These are phyloP conservation scores for Paramecium sonneborni DNA, from an alignment of 73 alveolate species.

Conservation along the genomic window DNA sequence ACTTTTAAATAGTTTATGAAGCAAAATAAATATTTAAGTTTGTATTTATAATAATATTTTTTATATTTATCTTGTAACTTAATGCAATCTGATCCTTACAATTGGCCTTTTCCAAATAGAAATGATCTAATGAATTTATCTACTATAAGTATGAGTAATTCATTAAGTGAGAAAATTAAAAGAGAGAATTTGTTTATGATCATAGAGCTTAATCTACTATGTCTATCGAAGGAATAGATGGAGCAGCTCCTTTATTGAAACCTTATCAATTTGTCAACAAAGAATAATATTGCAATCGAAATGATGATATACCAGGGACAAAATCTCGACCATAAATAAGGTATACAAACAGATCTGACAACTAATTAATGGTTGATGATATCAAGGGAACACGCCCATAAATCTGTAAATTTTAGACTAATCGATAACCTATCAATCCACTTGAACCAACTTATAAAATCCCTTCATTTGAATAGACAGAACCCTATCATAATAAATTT, in stretches of 20 bases:
- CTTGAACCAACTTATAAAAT: slow-evolving; percentile 91
- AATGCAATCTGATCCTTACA: slow-evolving; percentile 68
- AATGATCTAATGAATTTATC: slow-evolving; percentile 71
- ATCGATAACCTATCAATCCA: slow-evolving; percentile 79
- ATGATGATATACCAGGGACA: slow-evolving; percentile 70
- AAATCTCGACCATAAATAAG: slow-evolving; percentile 53
- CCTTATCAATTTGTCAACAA: slow-evolving; percentile 70
- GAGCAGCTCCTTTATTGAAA: slow-evolving; percentile 69
- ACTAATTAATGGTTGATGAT: slow-evolving; percentile 69
- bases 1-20: neutral
- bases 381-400: slow-evolving; percentile 79
- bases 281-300: slow-evolving; percentile 57
- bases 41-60: neutral
- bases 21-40: neutral
- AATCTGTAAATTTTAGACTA: slow-evolving; percentile 75
- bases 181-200: neutral
- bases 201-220: neutral
- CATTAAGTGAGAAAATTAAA: neutral
- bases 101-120: slow-evolving; percentile 79
- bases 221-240: slow-evolving; percentile 60
- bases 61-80: neutral
- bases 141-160: slow-evolving; percentile 55
- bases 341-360: slow-evolving; percentile 77
- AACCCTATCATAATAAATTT: slow-evolving; percentile 91
- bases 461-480: slow-evolving; percentile 86